Percentiles rank a stretch among this genome's conserved stretches.
Conservation (phyloP, 192 early-diverging fungal species). For the Chytriomyces confervae region DNA sequence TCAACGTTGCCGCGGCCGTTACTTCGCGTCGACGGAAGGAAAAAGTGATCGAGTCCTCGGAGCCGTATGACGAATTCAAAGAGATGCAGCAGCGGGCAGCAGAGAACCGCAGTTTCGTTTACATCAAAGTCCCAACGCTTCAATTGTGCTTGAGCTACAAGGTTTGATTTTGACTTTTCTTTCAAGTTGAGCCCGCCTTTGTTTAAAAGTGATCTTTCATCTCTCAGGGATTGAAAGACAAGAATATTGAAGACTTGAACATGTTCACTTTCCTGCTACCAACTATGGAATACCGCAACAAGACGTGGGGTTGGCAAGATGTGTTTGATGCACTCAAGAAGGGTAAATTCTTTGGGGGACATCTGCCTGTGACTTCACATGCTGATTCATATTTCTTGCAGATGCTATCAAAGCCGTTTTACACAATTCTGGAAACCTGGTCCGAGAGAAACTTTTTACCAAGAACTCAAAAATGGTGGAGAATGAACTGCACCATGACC, state of each 20-base stretch:
- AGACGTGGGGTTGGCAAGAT: conserved; percentile 82
- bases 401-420: conserved; percentile 57
- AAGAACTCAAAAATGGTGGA: conserved; percentile 11
- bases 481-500: not conserved
- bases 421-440: conserved; percentile 58
- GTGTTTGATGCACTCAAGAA: conserved; percentile 70
- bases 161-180: conserved; percentile 48
- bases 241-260: conserved; percentile 77
- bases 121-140: conserved; percentile 86
- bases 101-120: conserved; percentile 86
- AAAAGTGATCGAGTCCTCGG: not conserved
- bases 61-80: conserved; percentile 60
- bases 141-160: conserved; percentile 85
- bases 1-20: conserved; percentile 5
- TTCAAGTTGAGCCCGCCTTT: not conserved
- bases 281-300: conserved; percentile 79
- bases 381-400: conserved; percentile 13
- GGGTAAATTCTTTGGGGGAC: conserved; percentile 51
- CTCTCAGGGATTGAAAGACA: conserved; percentile 74
- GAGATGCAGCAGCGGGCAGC: conserved; percentile 88
- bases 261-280: conserved; percentile 76
- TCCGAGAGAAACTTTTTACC: conserved; percentile 57
- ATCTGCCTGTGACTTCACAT: conserved; percentile 13
- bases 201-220: not conserved
- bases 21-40: not conserved